Evolutionary conservation across 495 filamentous ascomycete species (phyloP).

Genomic region (Neurospora intermedia): DNA sequence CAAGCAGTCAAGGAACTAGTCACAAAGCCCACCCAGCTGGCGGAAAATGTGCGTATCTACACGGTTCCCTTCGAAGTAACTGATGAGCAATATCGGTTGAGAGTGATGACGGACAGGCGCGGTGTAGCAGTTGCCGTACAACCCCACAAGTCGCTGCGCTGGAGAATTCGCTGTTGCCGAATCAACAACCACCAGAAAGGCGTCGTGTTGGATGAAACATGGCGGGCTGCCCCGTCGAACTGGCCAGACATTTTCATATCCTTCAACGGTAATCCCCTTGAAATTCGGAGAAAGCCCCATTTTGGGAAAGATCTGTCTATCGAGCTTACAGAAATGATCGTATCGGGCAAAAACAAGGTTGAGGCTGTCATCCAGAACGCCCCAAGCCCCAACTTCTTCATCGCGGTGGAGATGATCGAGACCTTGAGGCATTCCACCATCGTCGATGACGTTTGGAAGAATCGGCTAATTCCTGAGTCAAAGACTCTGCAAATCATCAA

Average conservation of each 20-base stretch:
- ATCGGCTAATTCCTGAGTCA: conserved; percentile 23
- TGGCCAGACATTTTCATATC: conserved; percentile 69
- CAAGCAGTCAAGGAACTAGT: conserved; percentile 37
- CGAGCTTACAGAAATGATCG: conserved; percentile 52
- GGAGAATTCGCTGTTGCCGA: conserved; percentile 29
- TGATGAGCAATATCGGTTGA: conserved; percentile 14
- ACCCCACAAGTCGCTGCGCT: conserved; percentile 24
- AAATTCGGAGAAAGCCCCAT: conserved; percentile 51
- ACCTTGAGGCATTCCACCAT: conserved; percentile 41
- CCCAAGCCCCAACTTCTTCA: conserved; percentile 30
- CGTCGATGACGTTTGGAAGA: conserved; percentile 26
- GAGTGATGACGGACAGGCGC: not conserved
- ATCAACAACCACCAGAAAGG: not conserved
- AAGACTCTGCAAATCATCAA: conserved; percentile 39
- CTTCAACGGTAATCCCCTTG: conserved; percentile 52
- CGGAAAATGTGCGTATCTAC: conserved; percentile 17
- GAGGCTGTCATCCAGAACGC: conserved; percentile 38
- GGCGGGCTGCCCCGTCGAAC: conserved; percentile 9
- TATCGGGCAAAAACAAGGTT: conserved; percentile 47
- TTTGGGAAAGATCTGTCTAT: conserved; percentile 66
- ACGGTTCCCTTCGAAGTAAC: conserved; percentile 27
- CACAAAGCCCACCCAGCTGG: conserved; percentile 27
- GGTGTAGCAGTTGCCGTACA: not conserved
- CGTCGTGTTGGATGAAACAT: not conserved
- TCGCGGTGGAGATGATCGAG: conserved; percentile 55